Evolutionary conservation across 371 early-diverging fungal species (phyloP).

Genomic region (Rhizopus stolonifer): DNA sequence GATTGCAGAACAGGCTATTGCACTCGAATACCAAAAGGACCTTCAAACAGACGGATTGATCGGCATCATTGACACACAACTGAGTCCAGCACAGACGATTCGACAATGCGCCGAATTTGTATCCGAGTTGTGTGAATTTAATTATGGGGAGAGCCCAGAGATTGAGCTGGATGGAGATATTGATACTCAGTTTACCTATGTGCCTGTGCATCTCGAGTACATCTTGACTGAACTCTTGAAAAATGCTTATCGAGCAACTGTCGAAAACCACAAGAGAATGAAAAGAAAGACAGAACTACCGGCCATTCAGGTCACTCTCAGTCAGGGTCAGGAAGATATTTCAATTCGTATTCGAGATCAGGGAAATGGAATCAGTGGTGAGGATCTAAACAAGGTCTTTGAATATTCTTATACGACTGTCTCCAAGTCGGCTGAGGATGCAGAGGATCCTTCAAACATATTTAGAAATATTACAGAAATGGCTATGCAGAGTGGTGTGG

Average conservation of each 20-base stretch:
- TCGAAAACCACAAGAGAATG: conserved; percentile 67
- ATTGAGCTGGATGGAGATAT: conserved; percentile 75
- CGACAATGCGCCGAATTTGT: conserved; percentile 72
- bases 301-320: conserved; percentile 86
- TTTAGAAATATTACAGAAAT: conserved; percentile 64
- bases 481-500: conserved; percentile 80
- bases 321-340: conserved; percentile 75
- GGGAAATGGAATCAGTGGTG: conserved; percentile 87
- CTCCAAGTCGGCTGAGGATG: conserved; percentile 53
- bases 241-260: conserved; percentile 90
- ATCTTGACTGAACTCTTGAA: conserved; percentile 92
- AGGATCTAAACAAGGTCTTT: conserved; percentile 80
- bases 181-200: conserved; percentile 83
- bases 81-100: conserved; percentile 69
- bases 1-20: conserved; percentile 92
- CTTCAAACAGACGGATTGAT: conserved; percentile 55
- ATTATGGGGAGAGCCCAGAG: conserved; percentile 85
- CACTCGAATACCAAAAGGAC: conserved; percentile 64
- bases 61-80: conserved; percentile 85
- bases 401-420: conserved; percentile 95
- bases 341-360: conserved; percentile 89
- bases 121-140: conserved; percentile 86
- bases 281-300: conserved; percentile 44
- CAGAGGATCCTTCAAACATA: conserved; percentile 47
- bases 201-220: conserved; percentile 94